These are phyloP conservation scores for Solanum pimpinellifolium DNA, from an alignment of 257 asterid genomes.

Conservation along the genomic window DNA sequence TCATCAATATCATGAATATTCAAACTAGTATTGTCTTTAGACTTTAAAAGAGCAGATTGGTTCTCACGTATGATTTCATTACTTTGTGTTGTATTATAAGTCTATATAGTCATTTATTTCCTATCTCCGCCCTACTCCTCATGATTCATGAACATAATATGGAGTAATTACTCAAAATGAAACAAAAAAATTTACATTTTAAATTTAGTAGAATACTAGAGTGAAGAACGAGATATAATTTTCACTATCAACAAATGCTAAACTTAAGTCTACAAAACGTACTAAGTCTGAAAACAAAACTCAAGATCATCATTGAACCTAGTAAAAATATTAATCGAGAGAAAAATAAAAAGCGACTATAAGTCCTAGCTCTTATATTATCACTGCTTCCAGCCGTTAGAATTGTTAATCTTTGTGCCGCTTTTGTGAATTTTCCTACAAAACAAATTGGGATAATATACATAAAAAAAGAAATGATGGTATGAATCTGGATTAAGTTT, in stretches of 20 bases:
- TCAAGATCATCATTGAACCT: not conserved
- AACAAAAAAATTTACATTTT: no score
- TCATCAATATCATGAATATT: no score
- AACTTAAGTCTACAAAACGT: not conserved
- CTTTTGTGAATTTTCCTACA: conserved; percentile 50
- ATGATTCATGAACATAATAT: not conserved
- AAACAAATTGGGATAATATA: not conserved
- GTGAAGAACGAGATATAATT: not conserved
- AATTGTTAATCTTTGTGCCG: conserved; percentile 49
- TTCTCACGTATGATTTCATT: no score
- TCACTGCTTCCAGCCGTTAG: conserved; percentile 36
- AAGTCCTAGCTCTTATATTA: conserved; percentile 23
- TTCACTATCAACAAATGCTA: not conserved
- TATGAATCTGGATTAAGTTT: no score
- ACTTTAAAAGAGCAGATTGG: no score
- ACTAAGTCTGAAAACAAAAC: not conserved
- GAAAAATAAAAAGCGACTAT: not conserved
- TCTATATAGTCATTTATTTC: no score
- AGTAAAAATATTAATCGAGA: not conserved
- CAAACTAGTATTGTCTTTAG: no score
- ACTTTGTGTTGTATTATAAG: no score
- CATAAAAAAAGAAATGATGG: no score
- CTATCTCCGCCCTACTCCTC: no score
- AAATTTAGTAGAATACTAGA: not conserved
- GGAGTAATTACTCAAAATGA: no score